A percentile compares a stretch with the other conserved stretches of the same genome.
Conservation (phyloP, 176 grass and related monocot species). For the Puya raimondii region DNA sequence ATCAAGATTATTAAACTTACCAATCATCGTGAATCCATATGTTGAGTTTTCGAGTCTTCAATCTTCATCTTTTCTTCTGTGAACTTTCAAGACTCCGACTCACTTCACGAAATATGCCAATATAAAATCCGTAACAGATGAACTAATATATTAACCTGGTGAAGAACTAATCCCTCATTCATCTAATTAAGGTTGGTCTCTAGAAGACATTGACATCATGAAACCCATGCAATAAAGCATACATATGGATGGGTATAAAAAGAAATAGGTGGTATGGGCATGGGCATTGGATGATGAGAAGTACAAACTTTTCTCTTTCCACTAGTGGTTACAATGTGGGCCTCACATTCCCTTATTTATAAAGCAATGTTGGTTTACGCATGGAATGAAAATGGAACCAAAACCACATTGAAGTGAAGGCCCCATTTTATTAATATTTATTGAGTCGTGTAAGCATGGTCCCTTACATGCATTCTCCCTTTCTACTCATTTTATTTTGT, state of each 20-base stretch:
- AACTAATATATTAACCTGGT: no score
- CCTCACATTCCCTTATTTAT: slow-evolving; percentile 17
- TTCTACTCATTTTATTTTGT: neutral
- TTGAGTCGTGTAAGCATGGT: slow-evolving; percentile 25
- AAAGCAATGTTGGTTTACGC: slow-evolving; percentile 20
- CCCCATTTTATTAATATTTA: neutral
- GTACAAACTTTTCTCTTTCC: slow-evolving; percentile 25
- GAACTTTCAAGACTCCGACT: no score
- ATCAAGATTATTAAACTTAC: no score
- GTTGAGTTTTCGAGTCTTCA: no score
- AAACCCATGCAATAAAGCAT: slow-evolving; percentile 18
- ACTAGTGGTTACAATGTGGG: slow-evolving; percentile 7
- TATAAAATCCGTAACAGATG: no score
- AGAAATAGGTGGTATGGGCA: slow-evolving; percentile 22
- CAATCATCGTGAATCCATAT: no score
- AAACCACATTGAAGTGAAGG: slow-evolving; percentile 15
- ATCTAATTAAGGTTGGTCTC: neutral
- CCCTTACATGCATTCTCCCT: neutral
- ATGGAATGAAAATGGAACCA: slow-evolving; percentile 10
- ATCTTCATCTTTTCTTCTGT: no score
- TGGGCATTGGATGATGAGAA: slow-evolving; percentile 28
- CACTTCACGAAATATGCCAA: no score
- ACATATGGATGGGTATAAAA: slow-evolving; percentile 14
- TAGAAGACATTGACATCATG: neutral
- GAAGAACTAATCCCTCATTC: no score